Conservation (phyloP, 345 rosid genomes). For the Gynandropsis gynandra region DNA sequence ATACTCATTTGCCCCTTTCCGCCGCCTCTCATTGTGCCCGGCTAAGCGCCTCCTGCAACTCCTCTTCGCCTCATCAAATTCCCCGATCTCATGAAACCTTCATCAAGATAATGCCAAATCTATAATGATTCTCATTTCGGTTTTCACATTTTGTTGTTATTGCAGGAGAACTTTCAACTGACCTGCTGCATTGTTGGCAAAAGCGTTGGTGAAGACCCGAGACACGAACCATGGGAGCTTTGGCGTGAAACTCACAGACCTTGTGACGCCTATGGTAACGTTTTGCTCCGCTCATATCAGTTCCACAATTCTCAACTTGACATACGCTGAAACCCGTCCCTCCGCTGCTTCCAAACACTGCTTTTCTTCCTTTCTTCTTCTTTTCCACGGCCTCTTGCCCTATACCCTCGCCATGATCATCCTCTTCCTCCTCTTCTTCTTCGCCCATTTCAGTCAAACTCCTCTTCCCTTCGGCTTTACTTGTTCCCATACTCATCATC, state of each 20-base stretch:
- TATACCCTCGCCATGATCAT: too few relatives aligned
- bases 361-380: slow-evolving; percentile 42
- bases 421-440: slow-evolving; percentile 23
- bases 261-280: slow-evolving; percentile 76
- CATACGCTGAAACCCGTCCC: slow-evolving; percentile 33
- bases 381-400: slow-evolving; percentile 40
- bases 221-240: slow-evolving; percentile 48
- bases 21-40: slow-evolving; percentile 83
- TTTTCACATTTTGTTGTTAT: slow-evolving; percentile 5
- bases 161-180: neutral
- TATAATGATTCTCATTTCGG: neutral
- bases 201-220: slow-evolving; percentile 68
- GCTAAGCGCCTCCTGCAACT: slow-evolving; percentile 86
- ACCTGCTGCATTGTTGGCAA: slow-evolving; percentile 99
- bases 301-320: slow-evolving; percentile 60
- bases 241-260: slow-evolving; percentile 86
- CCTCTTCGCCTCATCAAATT: slow-evolving; percentile 72
- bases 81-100: slow-evolving; percentile 75
- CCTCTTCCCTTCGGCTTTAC: slow-evolving; percentile 58
- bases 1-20: slow-evolving; percentile 49
- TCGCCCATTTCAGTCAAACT: slow-evolving; percentile 42
- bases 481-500: slow-evolving; percentile 38
- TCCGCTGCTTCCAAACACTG: slow-evolving; percentile 15
- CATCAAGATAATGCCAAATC: slow-evolving; percentile 2
- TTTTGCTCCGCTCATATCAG: slow-evolving; percentile 60